These are phyloP conservation scores for Aspergillus pseudoglaucus DNA, from an alignment of 2,329 filamentous ascomycete genomes.

Conservation along the genomic window DNA sequence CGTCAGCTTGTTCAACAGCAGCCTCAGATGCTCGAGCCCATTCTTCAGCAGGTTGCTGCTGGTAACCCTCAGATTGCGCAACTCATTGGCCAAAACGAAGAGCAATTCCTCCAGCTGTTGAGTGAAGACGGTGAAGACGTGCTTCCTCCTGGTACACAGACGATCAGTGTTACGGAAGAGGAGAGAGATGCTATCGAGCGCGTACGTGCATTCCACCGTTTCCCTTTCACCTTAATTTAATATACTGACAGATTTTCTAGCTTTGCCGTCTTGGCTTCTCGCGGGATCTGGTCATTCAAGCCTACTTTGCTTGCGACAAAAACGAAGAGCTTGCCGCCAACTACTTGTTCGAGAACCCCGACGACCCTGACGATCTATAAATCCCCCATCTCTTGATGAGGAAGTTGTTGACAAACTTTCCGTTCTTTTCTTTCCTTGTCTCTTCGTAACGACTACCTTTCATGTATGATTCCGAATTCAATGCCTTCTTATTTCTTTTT, in stretches of 20 bases:
- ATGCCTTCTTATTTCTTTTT: slow-evolving; percentile 6
- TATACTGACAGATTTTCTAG: slow-evolving; percentile 40
- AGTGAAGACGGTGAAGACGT: slow-evolving; percentile 76
- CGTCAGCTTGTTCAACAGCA: slow-evolving; percentile 96
- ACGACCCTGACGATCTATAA: slow-evolving; percentile 57
- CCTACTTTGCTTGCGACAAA: slow-evolving; percentile 98
- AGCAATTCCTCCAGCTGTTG: slow-evolving; percentile 85
- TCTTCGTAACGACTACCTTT: slow-evolving; percentile 20
- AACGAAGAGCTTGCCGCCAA: slow-evolving; percentile 98
- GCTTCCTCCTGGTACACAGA: slow-evolving; percentile 79
- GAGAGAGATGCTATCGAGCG: slow-evolving; percentile 96
- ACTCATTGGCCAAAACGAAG: slow-evolving; percentile 83
- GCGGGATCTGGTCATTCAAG: slow-evolving; percentile 88
- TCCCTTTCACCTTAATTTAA: slow-evolving; percentile 1
- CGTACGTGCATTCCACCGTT: slow-evolving; percentile 47
- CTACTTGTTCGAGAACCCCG: slow-evolving; percentile 94
- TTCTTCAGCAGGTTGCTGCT: slow-evolving; percentile 88
- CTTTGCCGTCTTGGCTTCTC: slow-evolving; percentile 90
- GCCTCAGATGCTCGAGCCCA: slow-evolving; percentile 96
- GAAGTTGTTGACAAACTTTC: background rate
- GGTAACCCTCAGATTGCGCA: slow-evolving; percentile 93
- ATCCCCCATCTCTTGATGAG: slow-evolving; percentile 1
- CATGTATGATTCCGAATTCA: slow-evolving; percentile 7
- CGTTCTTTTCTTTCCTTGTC: slow-evolving; percentile 11
- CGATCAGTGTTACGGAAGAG: slow-evolving; percentile 88